Base-by-base conservation (phyloP, 768 basidiomycete genomes). In the Psilocybe azurescens region DNA sequence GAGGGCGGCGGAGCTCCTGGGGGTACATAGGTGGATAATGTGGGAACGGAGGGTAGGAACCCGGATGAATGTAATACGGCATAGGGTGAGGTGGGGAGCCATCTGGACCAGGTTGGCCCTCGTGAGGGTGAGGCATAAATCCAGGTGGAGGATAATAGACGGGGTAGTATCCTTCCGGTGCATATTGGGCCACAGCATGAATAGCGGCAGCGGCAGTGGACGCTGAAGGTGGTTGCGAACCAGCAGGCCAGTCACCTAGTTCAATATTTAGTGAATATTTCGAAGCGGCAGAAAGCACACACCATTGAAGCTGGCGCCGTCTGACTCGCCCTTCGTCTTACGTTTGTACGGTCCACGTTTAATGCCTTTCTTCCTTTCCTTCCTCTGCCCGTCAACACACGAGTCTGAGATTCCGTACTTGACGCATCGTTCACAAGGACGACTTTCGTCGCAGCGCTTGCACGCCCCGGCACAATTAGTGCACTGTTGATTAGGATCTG, bases 311-410 rank as follows among this genome's bases (percentile, higher is more conserved):
- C 50, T 49, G 11, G 54, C 32, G 20, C 61, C 59, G 2, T 71
- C 73, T 10, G 64, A 66, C 14, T 67, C 73, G 11, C 70, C 69
- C 60, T 83, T 83, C 61, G 76, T 75, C 69, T 84, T 83, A 61
- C 84, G 81, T 78, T 92, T 93, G 82, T 94, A 94, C 62, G 93
- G 93, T 3, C 93, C 93, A 64, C 93, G 83, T 77, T 94, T 94
- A 74, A 94, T 83, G 58, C 93, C 93, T 74, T 92, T 94, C 78
- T 94, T 94, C 64, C 95, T 84, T 75, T 97, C 95, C 78, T 97
- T 97, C 71, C 95, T 85, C 70, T 93, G 90, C 32, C 94, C 95
- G 74, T 97, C 95, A 58, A 90, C 79, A 74, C 95, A 97, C 58
- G 88, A 83, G 9, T 83, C 83, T 2, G 86, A 78, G 56, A 94